These are phyloP conservation scores for Chenopodium album DNA, from an alignment of 148 eudicot species.

Conservation along the genomic window DNA sequence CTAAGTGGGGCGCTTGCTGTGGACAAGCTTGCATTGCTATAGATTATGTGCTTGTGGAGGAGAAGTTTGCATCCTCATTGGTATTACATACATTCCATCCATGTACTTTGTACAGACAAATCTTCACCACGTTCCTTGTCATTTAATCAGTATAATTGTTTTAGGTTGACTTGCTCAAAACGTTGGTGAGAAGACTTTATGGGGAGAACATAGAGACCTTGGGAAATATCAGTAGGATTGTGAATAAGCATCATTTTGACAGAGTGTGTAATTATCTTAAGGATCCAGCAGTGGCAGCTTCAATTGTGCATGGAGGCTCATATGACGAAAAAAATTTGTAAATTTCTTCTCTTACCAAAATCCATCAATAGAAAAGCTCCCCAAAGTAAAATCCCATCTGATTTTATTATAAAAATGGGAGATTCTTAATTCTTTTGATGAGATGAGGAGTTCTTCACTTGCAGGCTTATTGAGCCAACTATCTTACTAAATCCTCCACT, in stretches of 20 bases:
- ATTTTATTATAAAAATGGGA: background rate
- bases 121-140: background rate
- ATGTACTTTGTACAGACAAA: background rate
- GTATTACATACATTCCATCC: conserved; percentile 20
- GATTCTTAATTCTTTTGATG: background rate
- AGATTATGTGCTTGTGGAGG: conserved; percentile 80
- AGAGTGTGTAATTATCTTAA: conserved; percentile 58
- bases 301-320: conserved; percentile 80
- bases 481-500: conserved; percentile 86
- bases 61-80: conserved; percentile 60
- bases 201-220: conserved; percentile 51
- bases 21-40: conserved; percentile 91
- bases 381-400: background rate
- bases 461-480: conserved; percentile 86
- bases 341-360: background rate
- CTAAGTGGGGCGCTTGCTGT: conserved; percentile 77
- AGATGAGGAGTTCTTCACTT: conserved; percentile 1
- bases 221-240: conserved; percentile 52
- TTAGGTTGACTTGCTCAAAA: conserved; percentile 65
- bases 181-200: conserved; percentile 45
- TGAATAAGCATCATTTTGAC: conserved; percentile 70
- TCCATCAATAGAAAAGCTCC: background rate
- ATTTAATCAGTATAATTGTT: background rate
- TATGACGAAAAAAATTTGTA: conserved; percentile 58
- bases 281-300: conserved; percentile 63